A percentile compares a stretch with the other conserved stretches of the same genome.
Conservation (phyloP, 2,329 filamentous ascomycete genomes). For the Blumeria hordei region DNA sequence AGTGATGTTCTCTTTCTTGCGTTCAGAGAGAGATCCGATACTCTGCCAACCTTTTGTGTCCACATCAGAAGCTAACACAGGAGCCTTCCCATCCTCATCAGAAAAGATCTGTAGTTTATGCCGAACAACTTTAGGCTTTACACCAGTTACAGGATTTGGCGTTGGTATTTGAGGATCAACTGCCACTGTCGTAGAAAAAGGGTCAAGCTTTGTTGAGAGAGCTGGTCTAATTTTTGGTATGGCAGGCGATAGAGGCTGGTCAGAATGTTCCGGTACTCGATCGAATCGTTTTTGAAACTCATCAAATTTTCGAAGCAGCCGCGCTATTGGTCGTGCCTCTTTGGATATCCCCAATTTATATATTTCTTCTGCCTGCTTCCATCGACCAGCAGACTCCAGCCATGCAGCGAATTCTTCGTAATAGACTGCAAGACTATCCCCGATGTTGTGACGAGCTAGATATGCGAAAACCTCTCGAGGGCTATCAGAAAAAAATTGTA, state of each 20-base stretch:
- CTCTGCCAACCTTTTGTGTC: conserved; percentile 65
- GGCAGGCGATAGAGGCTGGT: conserved; percentile 63
- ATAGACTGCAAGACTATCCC: conserved; percentile 67
- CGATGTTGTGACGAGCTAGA: conserved; percentile 67
- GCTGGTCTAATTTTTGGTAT: conserved; percentile 64
- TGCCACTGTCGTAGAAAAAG: conserved; percentile 36
- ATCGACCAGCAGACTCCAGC: conserved; percentile 64
- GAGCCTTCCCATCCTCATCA: conserved; percentile 40
- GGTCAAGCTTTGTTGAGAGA: conserved; percentile 64
- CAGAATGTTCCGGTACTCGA: conserved; percentile 33
- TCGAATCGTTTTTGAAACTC: conserved; percentile 69
- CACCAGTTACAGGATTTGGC: conserved; percentile 22
- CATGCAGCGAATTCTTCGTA: conserved; percentile 94
- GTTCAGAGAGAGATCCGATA: conserved; percentile 63
- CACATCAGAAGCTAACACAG: conserved; percentile 27
- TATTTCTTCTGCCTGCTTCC: conserved; percentile 82
- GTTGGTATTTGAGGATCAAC: conserved; percentile 42
- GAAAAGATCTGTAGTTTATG: conserved; percentile 82
- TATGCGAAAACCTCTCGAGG: conserved; percentile 85
- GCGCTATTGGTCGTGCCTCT: conserved; percentile 59
- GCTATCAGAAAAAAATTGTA: conserved; percentile 76
- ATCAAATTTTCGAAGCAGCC: conserved; percentile 68
- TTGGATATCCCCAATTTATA: conserved; percentile 75
- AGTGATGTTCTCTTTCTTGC: conserved; percentile 81
- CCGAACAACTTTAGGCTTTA: conserved; percentile 39